Evolutionary conservation across 495 filamentous ascomycete genomes (phyloP).

Genomic region (Geoglossum glabrum): DNA sequence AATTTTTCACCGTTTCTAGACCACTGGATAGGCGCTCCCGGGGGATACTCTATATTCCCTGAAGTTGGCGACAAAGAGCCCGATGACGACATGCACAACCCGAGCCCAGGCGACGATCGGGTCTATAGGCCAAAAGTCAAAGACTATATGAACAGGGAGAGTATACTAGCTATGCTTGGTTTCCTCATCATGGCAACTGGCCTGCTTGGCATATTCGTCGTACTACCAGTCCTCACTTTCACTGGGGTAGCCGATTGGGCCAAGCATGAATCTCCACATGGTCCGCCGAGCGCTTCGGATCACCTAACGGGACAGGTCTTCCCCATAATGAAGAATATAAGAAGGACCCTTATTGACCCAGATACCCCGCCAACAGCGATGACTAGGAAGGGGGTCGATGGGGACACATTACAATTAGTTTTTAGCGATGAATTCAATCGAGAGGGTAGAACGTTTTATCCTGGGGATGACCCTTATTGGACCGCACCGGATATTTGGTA

Average conservation of each 20-base stretch:
- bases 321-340: conserved; percentile 14
- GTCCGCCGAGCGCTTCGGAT: conserved; percentile 13
- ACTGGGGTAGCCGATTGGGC: conserved; percentile 10
- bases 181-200: conserved; percentile 23
- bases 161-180: conserved; percentile 22
- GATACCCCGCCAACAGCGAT: conserved; percentile 13
- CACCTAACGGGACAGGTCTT: conserved; percentile 18
- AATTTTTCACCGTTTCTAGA: conserved; percentile 18
- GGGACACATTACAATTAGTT: conserved; percentile 13
- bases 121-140: conserved; percentile 19
- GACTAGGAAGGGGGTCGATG: conserved; percentile 9
- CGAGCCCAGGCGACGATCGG: conserved; percentile 24
- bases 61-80: conserved; percentile 22
- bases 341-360: conserved; percentile 14
- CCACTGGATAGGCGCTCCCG: too few relatives aligned
- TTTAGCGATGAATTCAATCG: conserved; percentile 20
- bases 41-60: conserved; percentile 14
- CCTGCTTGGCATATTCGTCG: conserved; percentile 24
- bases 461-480: conserved; percentile 16
- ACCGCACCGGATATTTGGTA: conserved; percentile 16
- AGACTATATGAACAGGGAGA: conserved; percentile 21
- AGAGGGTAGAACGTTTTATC: conserved; percentile 14
- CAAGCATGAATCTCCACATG: neutral
- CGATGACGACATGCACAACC: conserved; percentile 30
- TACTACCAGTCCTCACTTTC: conserved; percentile 24